Conservation (phyloP, 495 filamentous ascomycete species). For the Podospora appendiculata region DNA sequence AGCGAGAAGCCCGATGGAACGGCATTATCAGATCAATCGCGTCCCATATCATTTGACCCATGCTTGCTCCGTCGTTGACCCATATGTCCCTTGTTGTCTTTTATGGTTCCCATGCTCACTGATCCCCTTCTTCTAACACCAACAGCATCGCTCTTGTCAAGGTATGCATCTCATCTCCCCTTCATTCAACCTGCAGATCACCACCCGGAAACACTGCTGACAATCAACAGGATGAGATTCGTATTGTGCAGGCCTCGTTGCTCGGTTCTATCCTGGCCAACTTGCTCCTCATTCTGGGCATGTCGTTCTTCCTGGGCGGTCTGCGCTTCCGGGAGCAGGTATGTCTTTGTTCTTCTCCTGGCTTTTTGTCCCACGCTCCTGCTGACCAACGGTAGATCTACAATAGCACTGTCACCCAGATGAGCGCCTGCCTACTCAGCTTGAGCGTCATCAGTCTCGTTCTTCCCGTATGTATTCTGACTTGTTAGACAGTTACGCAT, state of each 20-base stretch:
- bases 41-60: slow-evolving; percentile 9
- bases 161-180: slow-evolving; percentile 29
- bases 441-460: slow-evolving; percentile 81
- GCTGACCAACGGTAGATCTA: slow-evolving; percentile 57
- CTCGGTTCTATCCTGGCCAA: slow-evolving; percentile 86
- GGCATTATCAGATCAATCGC: slow-evolving; percentile 19
- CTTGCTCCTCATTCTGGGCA: slow-evolving; percentile 78
- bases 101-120: slow-evolving; percentile 3
- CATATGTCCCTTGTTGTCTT: not conserved
- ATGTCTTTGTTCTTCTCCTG: slow-evolving; percentile 6
- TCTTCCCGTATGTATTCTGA: slow-evolving; percentile 47
- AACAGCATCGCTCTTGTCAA: slow-evolving; percentile 59
- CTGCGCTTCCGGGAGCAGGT: slow-evolving; percentile 82
- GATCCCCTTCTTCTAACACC: slow-evolving; percentile 9
- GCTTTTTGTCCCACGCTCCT: not conserved
- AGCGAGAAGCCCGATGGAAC: slow-evolving; percentile 20
- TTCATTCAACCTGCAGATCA: too few relatives aligned
- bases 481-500: not conserved
- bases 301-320: slow-evolving; percentile 82
- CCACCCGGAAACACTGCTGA: slow-evolving; percentile 16
- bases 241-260: slow-evolving; percentile 82
- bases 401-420: slow-evolving; percentile 90
- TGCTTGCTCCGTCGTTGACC: slow-evolving; percentile 1
- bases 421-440: slow-evolving; percentile 87
- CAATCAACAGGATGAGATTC: slow-evolving; percentile 61